Base-by-base conservation (phyloP, 2,329 filamentous ascomycete species). In the Chalaropsis thielavioides region DNA sequence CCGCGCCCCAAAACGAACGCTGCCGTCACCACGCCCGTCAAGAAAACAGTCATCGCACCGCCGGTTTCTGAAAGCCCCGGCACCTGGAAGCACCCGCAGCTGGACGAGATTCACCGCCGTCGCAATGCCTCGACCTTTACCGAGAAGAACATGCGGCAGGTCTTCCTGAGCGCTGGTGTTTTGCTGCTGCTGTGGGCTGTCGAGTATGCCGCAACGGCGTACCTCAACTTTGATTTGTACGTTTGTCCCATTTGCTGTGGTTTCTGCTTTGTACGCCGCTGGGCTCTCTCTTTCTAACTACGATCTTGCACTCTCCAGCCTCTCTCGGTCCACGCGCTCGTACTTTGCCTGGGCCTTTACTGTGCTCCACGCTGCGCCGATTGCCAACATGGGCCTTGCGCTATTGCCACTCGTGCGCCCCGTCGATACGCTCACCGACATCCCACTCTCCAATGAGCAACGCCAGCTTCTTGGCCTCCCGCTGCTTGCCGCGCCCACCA, bases 31-130 rank as follows among this genome's bases (percentile, higher is more conserved):
- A 77, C 76, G 69, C 71, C 81, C 69, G 68, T 80, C 72, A 72
- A 79, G 74, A 76, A 74, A 35, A 73, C 76, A 40, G 71, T 68
- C 61, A 73, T 75, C 54, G 66, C 73, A 19, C 68, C 74, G 0
- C 68, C 71, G 24, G 69, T 70, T 51, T 72, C 75, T 35, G 82
- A 84, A 63, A 84, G 81, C 70, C 82, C 89, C 6, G 92, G 92
- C 64, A 90, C 86, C 72, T 99, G 94, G 92, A 84, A 86, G 72
- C 94, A 99, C 74, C 94, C 94, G 41, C 85, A 87, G 68, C 81
- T 96, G 69, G 82, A 90, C 71, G 92, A 97, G 75, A 95, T 99
- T 72, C 85, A 88, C 17, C 82, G 83, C 68, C 85, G 94, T 62
- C 89, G 91, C 72, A 86, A 89, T 73, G 86, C 86, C 22, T 84